Conservation (phyloP, 345 rosid genomes). For the Litchi chinensis region DNA sequence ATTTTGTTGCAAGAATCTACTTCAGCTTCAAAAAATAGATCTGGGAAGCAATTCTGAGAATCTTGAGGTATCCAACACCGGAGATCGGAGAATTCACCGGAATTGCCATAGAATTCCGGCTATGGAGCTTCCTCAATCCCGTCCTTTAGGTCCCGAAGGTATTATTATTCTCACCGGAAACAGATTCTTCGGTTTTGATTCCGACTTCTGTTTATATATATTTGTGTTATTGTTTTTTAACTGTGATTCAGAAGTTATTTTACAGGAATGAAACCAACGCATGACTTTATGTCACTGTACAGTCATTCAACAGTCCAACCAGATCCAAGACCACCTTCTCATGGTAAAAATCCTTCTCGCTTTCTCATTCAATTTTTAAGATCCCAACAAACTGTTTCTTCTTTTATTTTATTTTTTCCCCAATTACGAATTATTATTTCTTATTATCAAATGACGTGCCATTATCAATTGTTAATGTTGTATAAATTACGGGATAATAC, state of each 20-base stretch:
- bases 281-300: conserved; percentile 90
- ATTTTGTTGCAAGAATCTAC: background rate
- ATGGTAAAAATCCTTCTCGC: conserved; percentile 46
- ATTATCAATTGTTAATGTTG: too few relatives aligned
- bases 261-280: conserved; percentile 86
- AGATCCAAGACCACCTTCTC: conserved; percentile 82
- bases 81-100: conserved; percentile 9
- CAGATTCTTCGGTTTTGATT: background rate
- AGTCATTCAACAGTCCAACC: conserved; percentile 70
- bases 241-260: conserved; percentile 38
- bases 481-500: too few relatives aligned
- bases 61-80: conserved; percentile 1
- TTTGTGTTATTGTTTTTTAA: background rate
- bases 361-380: conserved; percentile 14
- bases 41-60: conserved; percentile 28
- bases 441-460: too few relatives aligned
- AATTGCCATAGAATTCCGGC: conserved; percentile 2
- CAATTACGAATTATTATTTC: background rate
- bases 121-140: conserved; percentile 92
- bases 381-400: conserved; percentile 22
- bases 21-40: conserved; percentile 36
- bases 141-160: conserved; percentile 77
- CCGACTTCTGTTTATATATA: background rate
- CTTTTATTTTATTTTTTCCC: background rate
- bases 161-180: conserved; percentile 22